Evolutionary conservation across 495 filamentous ascomycete genomes (phyloP).

Genomic region (Annulohypoxylon maeteangense): DNA sequence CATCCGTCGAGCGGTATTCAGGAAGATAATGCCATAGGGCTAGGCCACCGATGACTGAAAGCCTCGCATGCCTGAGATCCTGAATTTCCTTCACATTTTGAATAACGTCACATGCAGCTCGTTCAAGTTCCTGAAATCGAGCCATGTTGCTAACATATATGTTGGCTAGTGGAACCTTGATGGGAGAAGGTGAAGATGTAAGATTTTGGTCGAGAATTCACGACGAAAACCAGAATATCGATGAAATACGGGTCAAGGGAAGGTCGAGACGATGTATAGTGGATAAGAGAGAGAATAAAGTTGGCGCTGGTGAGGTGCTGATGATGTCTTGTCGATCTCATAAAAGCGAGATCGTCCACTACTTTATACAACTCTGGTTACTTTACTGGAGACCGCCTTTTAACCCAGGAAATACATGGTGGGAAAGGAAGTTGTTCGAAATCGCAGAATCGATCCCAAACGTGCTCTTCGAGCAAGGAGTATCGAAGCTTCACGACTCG

Average conservation of each 20-base stretch:
- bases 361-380: conserved; percentile 29
- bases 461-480: neutral
- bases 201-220: neutral
- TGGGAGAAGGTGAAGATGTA: neutral
- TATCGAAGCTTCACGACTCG: conserved; percentile 32
- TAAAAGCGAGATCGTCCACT: neutral
- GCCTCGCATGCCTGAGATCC: conserved; percentile 35
- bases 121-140: conserved; percentile 38
- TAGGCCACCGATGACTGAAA: conserved; percentile 42
- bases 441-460: conserved; percentile 3
- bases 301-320: conserved; percentile 10
- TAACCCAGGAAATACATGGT: neutral
- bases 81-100: conserved; percentile 45
- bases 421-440: neutral
- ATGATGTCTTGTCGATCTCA: conserved; percentile 9
- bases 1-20: conserved; percentile 39
- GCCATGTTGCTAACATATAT: conserved; percentile 13
- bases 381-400: conserved; percentile 2
- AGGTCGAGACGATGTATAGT: neutral
- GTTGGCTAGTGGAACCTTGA: conserved; percentile 2
- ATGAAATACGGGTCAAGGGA: conserved; percentile 2
- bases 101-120: conserved; percentile 41
- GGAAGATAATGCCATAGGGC: conserved; percentile 44
- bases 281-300: conserved; percentile 27
- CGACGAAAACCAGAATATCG: neutral